A percentile compares a stretch with the other conserved stretches of the same genome.
phyloP scores from a whole-genome alignment of 768 basidiomycete genomes.

The Hemileccinum impolitum region DNA sequence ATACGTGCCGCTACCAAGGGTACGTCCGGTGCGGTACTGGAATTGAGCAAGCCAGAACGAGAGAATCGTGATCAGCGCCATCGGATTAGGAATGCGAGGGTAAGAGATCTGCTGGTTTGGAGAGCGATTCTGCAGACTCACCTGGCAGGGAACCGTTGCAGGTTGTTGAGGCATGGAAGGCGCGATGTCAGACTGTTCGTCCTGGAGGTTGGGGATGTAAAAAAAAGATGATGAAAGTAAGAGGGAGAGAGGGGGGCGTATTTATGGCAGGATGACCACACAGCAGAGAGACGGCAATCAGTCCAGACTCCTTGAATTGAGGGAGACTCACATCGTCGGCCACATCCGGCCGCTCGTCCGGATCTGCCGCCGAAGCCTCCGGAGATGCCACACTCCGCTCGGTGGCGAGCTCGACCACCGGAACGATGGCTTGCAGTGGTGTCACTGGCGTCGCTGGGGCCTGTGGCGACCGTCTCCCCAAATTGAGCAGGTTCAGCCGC shows the following conservation, averaged over 20 bases:
- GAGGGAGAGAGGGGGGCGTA: constrained; percentile 9
- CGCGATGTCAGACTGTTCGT: constrained; percentile 6
- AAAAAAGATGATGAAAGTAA: constrained; percentile 4
- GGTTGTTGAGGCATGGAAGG: constrained; percentile 31
- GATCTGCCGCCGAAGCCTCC: constrained; percentile 14
- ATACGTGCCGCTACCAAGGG: constrained; percentile 89
- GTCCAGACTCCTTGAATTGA: background rate
- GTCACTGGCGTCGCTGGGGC: constrained; percentile 27
- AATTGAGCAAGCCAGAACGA: background rate
- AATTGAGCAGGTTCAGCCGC: constrained; percentile 26
- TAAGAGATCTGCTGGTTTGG: background rate
- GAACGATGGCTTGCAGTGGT: constrained; percentile 9
- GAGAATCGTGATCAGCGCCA: constrained; percentile 6
- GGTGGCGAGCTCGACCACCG: constrained; percentile 3
- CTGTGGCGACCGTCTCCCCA: constrained; percentile 31
- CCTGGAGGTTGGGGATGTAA: constrained; percentile 11
- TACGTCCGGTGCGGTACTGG: constrained; percentile 86
- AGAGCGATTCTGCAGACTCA: constrained; percentile 16
- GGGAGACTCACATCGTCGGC: constrained; percentile 16
- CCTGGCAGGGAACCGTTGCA: constrained; percentile 47
- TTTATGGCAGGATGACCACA: constrained; percentile 6
- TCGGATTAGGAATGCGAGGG: background rate
- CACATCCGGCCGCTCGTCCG: constrained; percentile 28
- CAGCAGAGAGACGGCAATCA: constrained; percentile 14
- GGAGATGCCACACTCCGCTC: constrained; percentile 25